These are phyloP conservation scores for Dysphania ambrosioides DNA, from an alignment of 148 eudicot species.

Conservation along the genomic window DNA sequence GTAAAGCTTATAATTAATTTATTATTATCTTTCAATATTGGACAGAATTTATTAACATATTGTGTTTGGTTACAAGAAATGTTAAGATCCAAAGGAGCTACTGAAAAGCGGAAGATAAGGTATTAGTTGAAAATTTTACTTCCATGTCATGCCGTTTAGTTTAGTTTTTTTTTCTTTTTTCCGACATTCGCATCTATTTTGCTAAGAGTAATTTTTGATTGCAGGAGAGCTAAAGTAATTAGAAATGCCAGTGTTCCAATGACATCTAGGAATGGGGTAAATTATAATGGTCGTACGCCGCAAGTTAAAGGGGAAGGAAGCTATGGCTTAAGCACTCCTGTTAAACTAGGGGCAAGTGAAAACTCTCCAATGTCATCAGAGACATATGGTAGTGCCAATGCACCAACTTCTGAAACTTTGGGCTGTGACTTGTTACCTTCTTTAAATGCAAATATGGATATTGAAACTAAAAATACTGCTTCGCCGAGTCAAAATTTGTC, in stretches of 20 bases:
- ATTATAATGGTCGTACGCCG: slow-evolving; percentile 24
- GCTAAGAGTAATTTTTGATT: slow-evolving; percentile 5
- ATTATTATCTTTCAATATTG: not conserved
- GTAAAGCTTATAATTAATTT: too few species aligned
- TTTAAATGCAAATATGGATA: slow-evolving; percentile 22
- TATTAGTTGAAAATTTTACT: slow-evolving; percentile 35
- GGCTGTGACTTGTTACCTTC: slow-evolving; percentile 5
- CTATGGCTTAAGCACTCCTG: slow-evolving; percentile 20
- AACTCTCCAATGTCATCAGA: slow-evolving; percentile 14
- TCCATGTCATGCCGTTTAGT: too few species aligned
- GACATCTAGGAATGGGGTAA: slow-evolving; percentile 26
- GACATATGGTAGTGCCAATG: slow-evolving; percentile 3
- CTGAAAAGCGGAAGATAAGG: slow-evolving; percentile 69
- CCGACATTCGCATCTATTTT: not conserved
- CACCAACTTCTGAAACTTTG: slow-evolving; percentile 11
- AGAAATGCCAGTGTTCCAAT: slow-evolving; percentile 34
- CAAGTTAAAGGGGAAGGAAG: slow-evolving; percentile 27
- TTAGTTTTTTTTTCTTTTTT: too few species aligned
- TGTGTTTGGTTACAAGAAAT: slow-evolving; percentile 40
- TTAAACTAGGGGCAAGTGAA: slow-evolving; percentile 17
- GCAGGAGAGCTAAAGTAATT: slow-evolving; percentile 76
- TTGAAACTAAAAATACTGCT: slow-evolving; percentile 4
- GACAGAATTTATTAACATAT: not conserved
- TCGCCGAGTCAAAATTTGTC: slow-evolving; percentile 5
- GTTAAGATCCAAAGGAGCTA: slow-evolving; percentile 47